These are phyloP conservation scores for Phallus indusiatus DNA, from an alignment of 768 basidiomycete genomes.

Conservation along the genomic window DNA sequence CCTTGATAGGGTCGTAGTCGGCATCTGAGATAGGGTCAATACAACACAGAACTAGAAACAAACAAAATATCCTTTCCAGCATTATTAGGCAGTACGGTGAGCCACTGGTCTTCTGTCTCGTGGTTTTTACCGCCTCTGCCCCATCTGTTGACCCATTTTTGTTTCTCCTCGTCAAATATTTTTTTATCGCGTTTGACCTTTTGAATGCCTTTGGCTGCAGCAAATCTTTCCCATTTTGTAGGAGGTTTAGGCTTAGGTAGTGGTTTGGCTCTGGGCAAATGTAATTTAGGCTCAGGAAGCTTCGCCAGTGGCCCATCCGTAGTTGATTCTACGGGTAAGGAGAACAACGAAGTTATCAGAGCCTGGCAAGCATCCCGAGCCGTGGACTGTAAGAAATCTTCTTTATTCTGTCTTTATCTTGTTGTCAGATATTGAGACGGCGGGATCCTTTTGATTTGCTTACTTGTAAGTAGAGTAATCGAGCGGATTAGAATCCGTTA, in stretches of 20 bases:
- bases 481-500: conserved; percentile 80
- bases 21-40: conserved; percentile 39
- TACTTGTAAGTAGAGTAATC: conserved; percentile 81
- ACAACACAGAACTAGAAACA: neutral
- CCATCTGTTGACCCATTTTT: conserved; percentile 90
- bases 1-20: conserved; percentile 71
- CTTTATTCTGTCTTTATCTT: conserved; percentile 54
- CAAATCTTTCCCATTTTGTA: conserved; percentile 95
- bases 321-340: conserved; percentile 67
- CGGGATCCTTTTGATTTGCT: conserved; percentile 19
- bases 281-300: conserved; percentile 68
- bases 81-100: conserved; percentile 80
- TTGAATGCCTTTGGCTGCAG: conserved; percentile 87
- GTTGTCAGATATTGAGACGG: neutral
- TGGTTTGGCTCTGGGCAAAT: conserved; percentile 84
- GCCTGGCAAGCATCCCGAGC: conserved; percentile 78
- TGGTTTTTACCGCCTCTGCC: conserved; percentile 86
- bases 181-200: conserved; percentile 69
- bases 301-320: conserved; percentile 75
- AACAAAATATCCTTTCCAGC: conserved; percentile 44
- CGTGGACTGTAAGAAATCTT: conserved; percentile 69
- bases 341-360: conserved; percentile 71
- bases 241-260: conserved; percentile 86
- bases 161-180: conserved; percentile 90
- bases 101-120: conserved; percentile 79